Base-by-base conservation (phyloP, 805 yeast species). In the Cyberlindnera amylophila region DNA sequence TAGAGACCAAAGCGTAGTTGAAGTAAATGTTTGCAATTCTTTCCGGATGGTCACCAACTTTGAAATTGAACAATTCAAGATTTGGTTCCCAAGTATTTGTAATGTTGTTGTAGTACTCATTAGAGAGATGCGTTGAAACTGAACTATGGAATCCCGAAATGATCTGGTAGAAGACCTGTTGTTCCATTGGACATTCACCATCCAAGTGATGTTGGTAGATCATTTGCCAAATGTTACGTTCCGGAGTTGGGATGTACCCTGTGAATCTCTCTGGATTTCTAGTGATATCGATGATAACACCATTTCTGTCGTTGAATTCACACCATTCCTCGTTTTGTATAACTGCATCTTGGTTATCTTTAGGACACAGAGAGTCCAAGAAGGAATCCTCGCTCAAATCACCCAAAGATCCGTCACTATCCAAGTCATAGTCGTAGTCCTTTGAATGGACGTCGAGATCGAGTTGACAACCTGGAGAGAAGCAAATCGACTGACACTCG, bases 251-350 rank as follows among this genome's bases (percentile, higher is more conserved):
- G 26, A 89, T 85, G 58, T 93, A 93, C 0, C 99, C 99, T 0
- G 99, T 95, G 67, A 86, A 93, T 56, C 98, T 72, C 64, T 93
- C 99, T 1, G 96, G 96, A 58, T 95, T 95, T 41, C 85, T 86
- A 16, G 82, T 71, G 43, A 93, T 72, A 56, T 90, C 88, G 23
- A 93, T 96, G 54, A 83, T 82, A 1, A 88, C 96, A 41, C 89
- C 81, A 46, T 80, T 75, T 53, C 79, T 78, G 51, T 74, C 76
- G 54, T 80, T 86, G 30, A 81, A 65, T 58, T 81, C 86, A 57
- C 86, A 81, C 66, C 83, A 86, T 55, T 82, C 86, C 43, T 74
- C 64, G 51, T 77, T 81, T 38, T 69, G 69, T 44, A 40, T 41
- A 14, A 44, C n/a, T 16, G 46, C 72, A 62, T 47, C 42, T 11